Evolutionary conservation across 192 early-diverging fungal species (phyloP).

Genomic region (Funneliformis geosporum): DNA sequence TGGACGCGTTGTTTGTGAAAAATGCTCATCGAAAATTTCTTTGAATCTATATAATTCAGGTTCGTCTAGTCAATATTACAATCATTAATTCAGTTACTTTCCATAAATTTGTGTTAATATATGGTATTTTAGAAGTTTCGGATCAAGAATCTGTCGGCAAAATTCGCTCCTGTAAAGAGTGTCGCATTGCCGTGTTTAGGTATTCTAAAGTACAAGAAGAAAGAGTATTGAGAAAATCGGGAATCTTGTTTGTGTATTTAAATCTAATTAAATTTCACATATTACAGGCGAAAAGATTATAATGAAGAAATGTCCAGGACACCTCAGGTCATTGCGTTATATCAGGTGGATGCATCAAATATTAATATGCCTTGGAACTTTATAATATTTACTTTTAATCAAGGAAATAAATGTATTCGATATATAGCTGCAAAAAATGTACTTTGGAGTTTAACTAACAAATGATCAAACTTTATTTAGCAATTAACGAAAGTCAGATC

Average conservation of each 20-base stretch:
- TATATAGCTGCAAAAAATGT: too few relatives aligned
- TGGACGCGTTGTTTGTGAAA: conserved; percentile 64
- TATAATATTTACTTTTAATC: too few relatives aligned
- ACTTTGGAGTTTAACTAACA: not conserved
- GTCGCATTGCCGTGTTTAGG: conserved; percentile 57
- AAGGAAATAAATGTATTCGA: too few relatives aligned
- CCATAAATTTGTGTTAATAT: not conserved
- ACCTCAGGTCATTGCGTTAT: conserved; percentile 41
- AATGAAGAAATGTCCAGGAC: conserved; percentile 39
- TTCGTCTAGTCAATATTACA: conserved; percentile 28
- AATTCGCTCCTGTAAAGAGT: conserved; percentile 60
- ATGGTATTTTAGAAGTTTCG: conserved; percentile 32
- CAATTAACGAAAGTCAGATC: conserved; percentile 39
- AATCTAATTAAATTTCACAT: not conserved
- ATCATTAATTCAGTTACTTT: not conserved
- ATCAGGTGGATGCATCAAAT: conserved; percentile 35
- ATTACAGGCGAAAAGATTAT: conserved; percentile 45
- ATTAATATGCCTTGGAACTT: too few relatives aligned
- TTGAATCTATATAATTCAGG: conserved; percentile 46
- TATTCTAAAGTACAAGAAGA: conserved; percentile 18
- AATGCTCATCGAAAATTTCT: conserved; percentile 55
- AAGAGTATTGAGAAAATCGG: not conserved
- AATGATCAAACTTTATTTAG: conserved; percentile 21
- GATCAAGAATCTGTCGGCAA: conserved; percentile 55
- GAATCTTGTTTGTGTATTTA: not conserved